phyloP scores from a whole-genome alignment of 106 monocot species.

The Xerophyta viscosa region DNA sequence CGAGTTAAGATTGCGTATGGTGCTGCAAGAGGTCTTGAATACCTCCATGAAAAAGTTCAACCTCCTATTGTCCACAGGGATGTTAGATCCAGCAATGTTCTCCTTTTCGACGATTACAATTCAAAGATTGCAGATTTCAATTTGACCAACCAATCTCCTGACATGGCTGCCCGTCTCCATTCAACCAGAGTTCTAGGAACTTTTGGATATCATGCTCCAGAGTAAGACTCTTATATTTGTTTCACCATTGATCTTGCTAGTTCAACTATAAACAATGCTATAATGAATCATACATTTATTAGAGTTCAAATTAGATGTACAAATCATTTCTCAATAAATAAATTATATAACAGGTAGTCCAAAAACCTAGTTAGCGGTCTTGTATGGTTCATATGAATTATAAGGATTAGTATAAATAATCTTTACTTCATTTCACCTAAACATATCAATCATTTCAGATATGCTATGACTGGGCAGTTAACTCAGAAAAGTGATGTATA shows the following conservation, averaged over 20 bases:
- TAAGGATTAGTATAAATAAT: no score
- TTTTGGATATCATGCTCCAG: slow-evolving; percentile 79
- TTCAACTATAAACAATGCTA: no score
- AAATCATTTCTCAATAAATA: no score
- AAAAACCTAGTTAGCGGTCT: no score
- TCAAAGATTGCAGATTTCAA: slow-evolving; percentile 68
- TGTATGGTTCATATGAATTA: no score
- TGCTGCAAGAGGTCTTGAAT: slow-evolving; percentile 66
- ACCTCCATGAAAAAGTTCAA: slow-evolving; percentile 62
- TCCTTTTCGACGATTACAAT: slow-evolving; percentile 51
- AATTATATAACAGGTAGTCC: no score
- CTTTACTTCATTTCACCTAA: no score
- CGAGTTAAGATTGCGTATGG: slow-evolving; percentile 61
- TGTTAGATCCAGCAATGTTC: slow-evolving; percentile 76
- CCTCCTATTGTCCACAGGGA: slow-evolving; percentile 59
- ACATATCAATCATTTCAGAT: no score
- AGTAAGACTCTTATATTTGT: slow-evolving; percentile 45
- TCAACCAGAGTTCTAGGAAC: slow-evolving; percentile 70
- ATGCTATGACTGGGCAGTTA: slow-evolving; percentile 46
- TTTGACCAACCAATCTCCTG: slow-evolving; percentile 60
- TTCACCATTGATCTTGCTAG: no score
- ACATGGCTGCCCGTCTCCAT: slow-evolving; percentile 59
- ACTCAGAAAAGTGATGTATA: slow-evolving; percentile 43
- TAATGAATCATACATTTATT: no score
- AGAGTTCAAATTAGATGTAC: no score